A percentile compares a stretch with the other conserved stretches of the same genome.
These are phyloP conservation scores for Syzygium syzygioides DNA, from an alignment of 441 rosid genomes.

Conservation along the genomic window DNA sequence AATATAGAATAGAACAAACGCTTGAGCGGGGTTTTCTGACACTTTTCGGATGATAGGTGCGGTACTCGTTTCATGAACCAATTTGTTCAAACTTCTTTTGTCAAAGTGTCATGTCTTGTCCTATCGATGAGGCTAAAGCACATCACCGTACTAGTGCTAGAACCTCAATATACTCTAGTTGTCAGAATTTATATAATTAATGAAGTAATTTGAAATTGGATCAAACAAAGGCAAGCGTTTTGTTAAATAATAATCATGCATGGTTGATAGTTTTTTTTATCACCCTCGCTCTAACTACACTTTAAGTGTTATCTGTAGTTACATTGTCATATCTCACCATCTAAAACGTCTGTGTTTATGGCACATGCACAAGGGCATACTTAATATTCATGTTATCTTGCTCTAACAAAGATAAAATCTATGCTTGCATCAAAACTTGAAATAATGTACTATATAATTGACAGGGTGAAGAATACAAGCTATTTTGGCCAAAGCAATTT, in stretches of 20 bases:
- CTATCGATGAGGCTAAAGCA: neutral
- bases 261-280: too few species aligned
- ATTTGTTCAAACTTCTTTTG: constrained; percentile 58
- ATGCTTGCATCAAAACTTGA: neutral
- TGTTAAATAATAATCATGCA: too few species aligned
- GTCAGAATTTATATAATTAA: too few species aligned
- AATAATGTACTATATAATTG: neutral
- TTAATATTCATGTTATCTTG: too few species aligned
- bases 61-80: constrained; percentile 67
- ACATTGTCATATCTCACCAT: neutral
- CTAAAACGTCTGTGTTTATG: neutral
- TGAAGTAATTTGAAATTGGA: too few species aligned
- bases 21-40: constrained; percentile 43
- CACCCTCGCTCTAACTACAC: too few species aligned
- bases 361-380: too few species aligned
- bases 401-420: neutral
- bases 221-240: too few species aligned
- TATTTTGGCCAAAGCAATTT: constrained; percentile 76
- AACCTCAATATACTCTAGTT: too few species aligned
- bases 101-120: constrained; percentile 64
- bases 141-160: too few species aligned
- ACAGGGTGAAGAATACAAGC: constrained; percentile 85
- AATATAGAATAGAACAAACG: constrained; percentile 29
- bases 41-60: constrained; percentile 58
- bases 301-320: too few species aligned